A percentile compares a stretch with the other conserved stretches of the same genome.
These are phyloP conservation scores for Pseudozyma sp. DNA, from an alignment of 1,284 basidiomycete genomes.

Conservation along the genomic window DNA sequence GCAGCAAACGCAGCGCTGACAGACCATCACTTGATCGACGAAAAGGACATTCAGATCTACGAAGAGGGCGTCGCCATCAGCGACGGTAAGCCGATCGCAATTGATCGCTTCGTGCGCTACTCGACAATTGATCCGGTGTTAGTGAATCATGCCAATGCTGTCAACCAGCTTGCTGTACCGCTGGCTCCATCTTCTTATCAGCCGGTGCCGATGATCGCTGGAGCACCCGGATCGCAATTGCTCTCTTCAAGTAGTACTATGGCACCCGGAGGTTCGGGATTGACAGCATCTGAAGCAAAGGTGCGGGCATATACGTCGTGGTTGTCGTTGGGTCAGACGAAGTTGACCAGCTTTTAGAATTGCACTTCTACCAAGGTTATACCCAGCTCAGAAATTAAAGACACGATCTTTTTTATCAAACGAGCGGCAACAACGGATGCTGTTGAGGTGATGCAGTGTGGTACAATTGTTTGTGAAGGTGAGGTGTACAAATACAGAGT, in stretches of 20 bases:
- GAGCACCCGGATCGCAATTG: neutral
- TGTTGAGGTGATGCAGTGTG: neutral
- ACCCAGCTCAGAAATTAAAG: too few species aligned
- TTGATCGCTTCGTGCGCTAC: slow-evolving; percentile 29
- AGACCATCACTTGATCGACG: slow-evolving; percentile 47
- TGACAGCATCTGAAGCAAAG: slow-evolving; percentile 44
- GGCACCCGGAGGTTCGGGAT: neutral
- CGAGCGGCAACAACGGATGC: too few species aligned
- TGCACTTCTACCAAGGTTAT: neutral
- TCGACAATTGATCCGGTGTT: slow-evolving; percentile 39
- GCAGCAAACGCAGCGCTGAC: slow-evolving; percentile 15
- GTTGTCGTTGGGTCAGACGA: slow-evolving; percentile 48
- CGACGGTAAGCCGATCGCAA: slow-evolving; percentile 15
- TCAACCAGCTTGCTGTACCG: slow-evolving; percentile 18
- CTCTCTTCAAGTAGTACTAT: neutral
- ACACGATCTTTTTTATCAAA: too few species aligned
- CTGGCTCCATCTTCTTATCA: slow-evolving; percentile 3
- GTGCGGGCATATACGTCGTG: slow-evolving; percentile 48
- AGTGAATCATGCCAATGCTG: slow-evolving; percentile 30
- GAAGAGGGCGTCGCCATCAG: slow-evolving; percentile 47
- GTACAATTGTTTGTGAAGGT: slow-evolving; percentile 1
- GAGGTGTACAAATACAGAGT: slow-evolving; percentile 30
- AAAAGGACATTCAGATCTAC: slow-evolving; percentile 52
- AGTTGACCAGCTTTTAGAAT: slow-evolving; percentile 35
- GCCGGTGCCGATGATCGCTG: slow-evolving; percentile 1